Evolutionary conservation across 2,329 filamentous ascomycete species (phyloP), one percentile per base, ranked within the genome.

Genomic region (Pestalotiopsis sp.): DNA sequence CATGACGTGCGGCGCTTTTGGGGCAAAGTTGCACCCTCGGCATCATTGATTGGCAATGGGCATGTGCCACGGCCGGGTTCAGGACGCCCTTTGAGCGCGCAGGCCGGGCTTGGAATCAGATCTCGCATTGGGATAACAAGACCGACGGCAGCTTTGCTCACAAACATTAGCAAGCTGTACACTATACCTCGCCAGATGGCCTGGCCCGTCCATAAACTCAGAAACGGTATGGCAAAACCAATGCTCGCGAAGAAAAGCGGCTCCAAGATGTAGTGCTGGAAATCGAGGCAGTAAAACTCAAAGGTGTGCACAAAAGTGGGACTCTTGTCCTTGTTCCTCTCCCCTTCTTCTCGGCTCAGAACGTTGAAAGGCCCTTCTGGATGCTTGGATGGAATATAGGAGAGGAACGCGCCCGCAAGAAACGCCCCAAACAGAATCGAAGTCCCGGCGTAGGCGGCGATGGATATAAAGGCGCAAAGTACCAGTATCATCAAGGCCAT

Each of bases 171-270:
- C 26, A 26, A 26, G 26, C 3, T 26, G 26, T 26, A 26, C 26
- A 26, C 26, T 26, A 26, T 26, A 26, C 26, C 26, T n/a, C 83
- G 81, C 87, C 87, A 90, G 13, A 89, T 73, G 7, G 87, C 79
- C 1, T 74, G 70, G 6, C 82, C 82, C 3, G 73, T 73, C 72
- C 88, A 90, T 79, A 90, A 84, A 22, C 82, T 78, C 0, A 82
- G 82, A 63, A 89, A 87, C 0, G 88, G 88, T 10, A 90, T 88
- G 2, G 87, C 84, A 71, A 90, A 89, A 13, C 88, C 88, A 66
- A 90, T 86, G 0, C 80, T 75, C 66, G 82, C 87, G 71, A 90
- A 90, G 76, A 90, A 89, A 56, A 89, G 79, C 0, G 88, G 87
- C 63, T 83, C 83, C 3, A 89, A 73, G 3, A 89, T 81, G 24